Conservation (phyloP, 2,329 filamentous ascomycete genomes). For the Apiospora marii region DNA sequence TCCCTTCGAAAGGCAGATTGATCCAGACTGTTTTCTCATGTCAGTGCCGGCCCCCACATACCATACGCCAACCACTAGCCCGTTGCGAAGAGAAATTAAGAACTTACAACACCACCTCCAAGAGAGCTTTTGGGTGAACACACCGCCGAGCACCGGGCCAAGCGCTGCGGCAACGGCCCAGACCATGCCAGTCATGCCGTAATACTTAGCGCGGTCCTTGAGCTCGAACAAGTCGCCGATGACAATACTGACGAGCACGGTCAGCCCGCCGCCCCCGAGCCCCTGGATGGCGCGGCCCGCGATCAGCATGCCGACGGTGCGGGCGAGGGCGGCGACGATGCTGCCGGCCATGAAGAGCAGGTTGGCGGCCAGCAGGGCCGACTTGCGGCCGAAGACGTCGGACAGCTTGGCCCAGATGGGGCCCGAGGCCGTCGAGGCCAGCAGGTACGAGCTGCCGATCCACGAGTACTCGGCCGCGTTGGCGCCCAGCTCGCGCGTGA, state of each 20-base stretch:
- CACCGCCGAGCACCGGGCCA: slow-evolving; percentile 64
- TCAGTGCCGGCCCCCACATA: not conserved
- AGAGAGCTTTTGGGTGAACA: slow-evolving; percentile 55
- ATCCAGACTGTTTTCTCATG: slow-evolving; percentile 45
- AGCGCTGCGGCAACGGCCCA: slow-evolving; percentile 63
- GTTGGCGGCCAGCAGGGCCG: slow-evolving; percentile 44
- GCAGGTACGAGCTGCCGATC: slow-evolving; percentile 70
- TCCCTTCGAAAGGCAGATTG: slow-evolving; percentile 51
- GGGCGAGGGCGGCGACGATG: slow-evolving; percentile 43
- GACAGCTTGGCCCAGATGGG: slow-evolving; percentile 65
- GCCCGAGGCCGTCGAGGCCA: slow-evolving; percentile 63
- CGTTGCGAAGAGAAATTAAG: slow-evolving; percentile 38
- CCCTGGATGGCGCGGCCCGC: slow-evolving; percentile 44
- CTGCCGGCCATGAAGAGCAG: slow-evolving; percentile 48
- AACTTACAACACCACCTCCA: slow-evolving; percentile 58
- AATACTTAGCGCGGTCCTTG: slow-evolving; percentile 49
- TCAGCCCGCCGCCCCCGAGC: slow-evolving; percentile 46
- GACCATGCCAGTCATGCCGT: slow-evolving; percentile 63
- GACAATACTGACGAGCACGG: slow-evolving; percentile 46
- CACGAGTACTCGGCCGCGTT: slow-evolving; percentile 67
- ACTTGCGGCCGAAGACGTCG: slow-evolving; percentile 52
- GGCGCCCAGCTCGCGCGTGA: slow-evolving; percentile 57
- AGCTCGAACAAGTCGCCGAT: slow-evolving; percentile 48
- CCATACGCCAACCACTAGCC: slow-evolving; percentile 38
- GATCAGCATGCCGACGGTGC: slow-evolving; percentile 47